phyloP scores from a whole-genome alignment of 805 yeast species.

The Wickerhamomyces alni region DNA sequence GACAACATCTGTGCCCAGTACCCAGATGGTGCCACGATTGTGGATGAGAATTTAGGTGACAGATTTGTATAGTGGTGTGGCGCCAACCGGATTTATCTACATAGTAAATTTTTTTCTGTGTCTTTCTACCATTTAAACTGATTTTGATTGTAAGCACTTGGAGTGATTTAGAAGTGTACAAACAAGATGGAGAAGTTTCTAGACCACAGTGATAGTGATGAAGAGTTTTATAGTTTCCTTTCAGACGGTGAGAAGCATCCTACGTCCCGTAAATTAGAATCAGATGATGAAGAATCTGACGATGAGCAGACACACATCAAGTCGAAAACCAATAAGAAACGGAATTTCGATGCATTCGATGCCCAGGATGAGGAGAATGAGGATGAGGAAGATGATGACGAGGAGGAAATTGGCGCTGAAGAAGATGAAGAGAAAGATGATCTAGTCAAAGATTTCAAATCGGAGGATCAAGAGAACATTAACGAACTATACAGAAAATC shows the following conservation, averaged over 20 bases:
- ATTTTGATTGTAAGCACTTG: too few relatives aligned
- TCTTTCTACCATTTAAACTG: too few relatives aligned
- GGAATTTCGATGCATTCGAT: constrained; percentile 9
- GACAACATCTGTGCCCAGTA: not conserved
- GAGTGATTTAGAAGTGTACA: not conserved
- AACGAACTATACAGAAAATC: constrained; percentile 47
- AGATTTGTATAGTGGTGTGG: not conserved
- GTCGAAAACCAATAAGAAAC: not conserved
- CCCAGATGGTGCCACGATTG: not conserved
- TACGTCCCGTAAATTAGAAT: constrained; percentile 6
- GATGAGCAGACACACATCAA: not conserved
- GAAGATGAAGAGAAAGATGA: constrained; percentile 9
- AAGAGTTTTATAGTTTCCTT: constrained; percentile 17
- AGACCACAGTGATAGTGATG: constrained; percentile 11
- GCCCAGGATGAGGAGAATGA: constrained; percentile 17
- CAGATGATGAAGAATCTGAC: not conserved
- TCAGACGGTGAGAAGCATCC: constrained; percentile 15
- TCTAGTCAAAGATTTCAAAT: constrained; percentile 11
- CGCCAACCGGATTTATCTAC: not conserved
- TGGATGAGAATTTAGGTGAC: not conserved
- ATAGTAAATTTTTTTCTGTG: not conserved
- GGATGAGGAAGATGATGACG: constrained; percentile 15
- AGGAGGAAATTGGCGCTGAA: too few relatives aligned
- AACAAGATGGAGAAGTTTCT: constrained; percentile 18
- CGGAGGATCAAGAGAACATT: constrained; percentile 22